A percentile compares a stretch with the other conserved stretches of the same genome.
Conservation (phyloP, 139 green algal genomes). For the Asterochloris sp. region DNA sequence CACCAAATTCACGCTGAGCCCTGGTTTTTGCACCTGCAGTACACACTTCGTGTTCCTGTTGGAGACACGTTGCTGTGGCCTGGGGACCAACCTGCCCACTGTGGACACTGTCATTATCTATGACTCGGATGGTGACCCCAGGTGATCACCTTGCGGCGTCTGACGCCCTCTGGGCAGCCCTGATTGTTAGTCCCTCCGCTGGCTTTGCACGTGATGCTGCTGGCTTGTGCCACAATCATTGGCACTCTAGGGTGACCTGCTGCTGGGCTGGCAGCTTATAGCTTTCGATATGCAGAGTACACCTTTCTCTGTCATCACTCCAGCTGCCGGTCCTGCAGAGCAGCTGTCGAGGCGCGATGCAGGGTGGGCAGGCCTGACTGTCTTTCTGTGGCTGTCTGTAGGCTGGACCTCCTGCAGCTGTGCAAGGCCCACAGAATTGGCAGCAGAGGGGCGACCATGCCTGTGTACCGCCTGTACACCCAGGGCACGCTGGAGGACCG, state of each 20-base stretch:
- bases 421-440: slow-evolving; percentile 17
- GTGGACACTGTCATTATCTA: slow-evolving; percentile 54
- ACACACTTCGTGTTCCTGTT: slow-evolving; percentile 51
- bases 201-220: too few species aligned
- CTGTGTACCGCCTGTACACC: slow-evolving; percentile 44
- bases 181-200: too few species aligned
- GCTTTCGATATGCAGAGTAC: too few species aligned
- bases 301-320: too few species aligned
- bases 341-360: too few species aligned
- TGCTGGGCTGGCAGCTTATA: too few species aligned
- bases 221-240: too few species aligned
- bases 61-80: slow-evolving; percentile 47
- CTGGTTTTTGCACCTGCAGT: background rate
- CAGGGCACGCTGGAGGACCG: slow-evolving; percentile 53
- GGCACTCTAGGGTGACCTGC: too few species aligned
- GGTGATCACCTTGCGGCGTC: slow-evolving; percentile 5
- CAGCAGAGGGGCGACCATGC: slow-evolving; percentile 1
- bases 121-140: slow-evolving; percentile 74
- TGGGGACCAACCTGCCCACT: slow-evolving; percentile 66
- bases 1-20: background rate
- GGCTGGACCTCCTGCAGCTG: slow-evolving; percentile 10
- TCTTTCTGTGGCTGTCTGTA: background rate
- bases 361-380: background rate
- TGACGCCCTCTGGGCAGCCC: too few species aligned
- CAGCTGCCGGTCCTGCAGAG: too few species aligned